Conservation (phyloP, 345 rosid genomes). For the Sisymbrium irio region DNA sequence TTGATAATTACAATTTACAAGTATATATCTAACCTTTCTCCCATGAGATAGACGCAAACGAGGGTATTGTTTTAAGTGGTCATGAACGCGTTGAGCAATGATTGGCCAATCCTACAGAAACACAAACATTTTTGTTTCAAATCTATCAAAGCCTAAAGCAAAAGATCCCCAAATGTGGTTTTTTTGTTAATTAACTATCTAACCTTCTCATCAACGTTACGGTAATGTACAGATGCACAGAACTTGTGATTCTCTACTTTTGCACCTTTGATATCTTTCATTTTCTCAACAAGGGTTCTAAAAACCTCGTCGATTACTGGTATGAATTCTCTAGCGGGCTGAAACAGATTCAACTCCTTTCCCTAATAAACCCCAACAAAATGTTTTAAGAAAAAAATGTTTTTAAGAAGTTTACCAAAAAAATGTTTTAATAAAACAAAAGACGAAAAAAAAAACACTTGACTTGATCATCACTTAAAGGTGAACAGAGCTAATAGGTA, state of each 20-base stretch:
- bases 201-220: constrained; percentile 95
- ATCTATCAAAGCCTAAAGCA: background rate
- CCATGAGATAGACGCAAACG: constrained; percentile 83
- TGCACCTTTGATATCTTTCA: constrained; percentile 67
- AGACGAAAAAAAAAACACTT: background rate
- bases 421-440: background rate
- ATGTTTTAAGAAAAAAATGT: no score
- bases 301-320: constrained; percentile 87
- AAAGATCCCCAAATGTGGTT: background rate
- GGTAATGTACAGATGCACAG: constrained; percentile 89
- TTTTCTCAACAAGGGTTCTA: constrained; percentile 78
- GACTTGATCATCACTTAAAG: background rate
- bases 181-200: background rate
- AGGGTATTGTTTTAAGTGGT: constrained; percentile 72
- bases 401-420: no score
- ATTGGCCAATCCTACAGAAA: constrained; percentile 65
- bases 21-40: constrained; percentile 53
- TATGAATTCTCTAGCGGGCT: constrained; percentile 89
- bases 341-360: constrained; percentile 74
- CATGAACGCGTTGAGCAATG: constrained; percentile 83
- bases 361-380: constrained; percentile 62
- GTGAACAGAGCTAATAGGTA: background rate
- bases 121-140: background rate
- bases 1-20: background rate
- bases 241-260: constrained; percentile 94